Evolutionary conservation across 2,329 filamentous ascomycete genomes (phyloP).

Genomic region (Xylaria sp.): DNA sequence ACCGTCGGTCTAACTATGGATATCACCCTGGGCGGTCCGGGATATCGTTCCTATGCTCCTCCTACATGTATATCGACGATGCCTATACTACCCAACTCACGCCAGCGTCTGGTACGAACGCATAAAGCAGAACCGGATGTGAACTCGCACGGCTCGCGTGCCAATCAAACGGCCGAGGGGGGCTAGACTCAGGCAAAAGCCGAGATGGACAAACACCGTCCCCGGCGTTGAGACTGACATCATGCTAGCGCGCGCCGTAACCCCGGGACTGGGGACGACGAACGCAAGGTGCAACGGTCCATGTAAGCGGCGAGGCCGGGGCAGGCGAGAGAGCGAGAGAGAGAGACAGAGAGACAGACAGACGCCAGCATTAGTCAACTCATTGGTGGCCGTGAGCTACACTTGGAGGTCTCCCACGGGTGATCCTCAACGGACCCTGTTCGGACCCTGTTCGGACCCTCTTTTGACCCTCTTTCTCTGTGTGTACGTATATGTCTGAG

Average conservation of each 20-base stretch:
- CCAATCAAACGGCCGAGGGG: conserved; percentile 36
- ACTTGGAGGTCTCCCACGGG: conserved; percentile 1
- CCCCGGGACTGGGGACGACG: conserved; percentile 16
- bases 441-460: background rate
- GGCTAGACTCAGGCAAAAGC: conserved; percentile 25
- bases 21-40: conserved; percentile 5
- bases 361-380: background rate
- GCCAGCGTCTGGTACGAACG: conserved; percentile 19
- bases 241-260: conserved; percentile 13
- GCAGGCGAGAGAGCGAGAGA: conserved; percentile 1
- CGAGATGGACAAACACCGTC: conserved; percentile 23
- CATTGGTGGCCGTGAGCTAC: conserved; percentile 12
- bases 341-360: conserved; percentile 3
- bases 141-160: conserved; percentile 36
- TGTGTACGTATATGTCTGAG: conserved; percentile 7
- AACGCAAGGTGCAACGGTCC: conserved; percentile 30
- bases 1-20: conserved; percentile 1
- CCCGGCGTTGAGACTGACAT: conserved; percentile 26
- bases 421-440: background rate
- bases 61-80: background rate
- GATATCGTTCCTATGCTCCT: conserved; percentile 10
- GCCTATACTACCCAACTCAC: conserved; percentile 13
- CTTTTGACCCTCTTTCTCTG: too few relatives aligned
- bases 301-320: conserved; percentile 30
- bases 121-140: conserved; percentile 28